Base-by-base conservation (phyloP, 768 basidiomycete species). In the Lactifluus piperatus region DNA sequence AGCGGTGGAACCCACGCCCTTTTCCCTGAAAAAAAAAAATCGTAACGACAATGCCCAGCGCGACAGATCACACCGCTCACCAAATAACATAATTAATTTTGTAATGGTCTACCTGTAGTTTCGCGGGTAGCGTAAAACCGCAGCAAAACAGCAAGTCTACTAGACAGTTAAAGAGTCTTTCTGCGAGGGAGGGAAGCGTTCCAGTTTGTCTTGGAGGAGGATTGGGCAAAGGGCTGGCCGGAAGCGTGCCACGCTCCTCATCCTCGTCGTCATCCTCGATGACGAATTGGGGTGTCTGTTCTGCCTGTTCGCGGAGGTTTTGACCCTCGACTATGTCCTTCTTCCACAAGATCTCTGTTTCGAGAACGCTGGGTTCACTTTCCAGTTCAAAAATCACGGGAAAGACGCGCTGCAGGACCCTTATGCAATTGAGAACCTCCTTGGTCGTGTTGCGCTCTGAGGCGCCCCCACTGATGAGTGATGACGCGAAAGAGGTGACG, bases 111-210 rank as follows among this genome's bases (percentile, higher is more conserved):
- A 84, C 80, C 69, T 90, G 86, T 46, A 88, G 75, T 69, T 81
- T 82, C 29, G 79, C 79, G 9, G 95, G 91, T 9, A 97, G 74
- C 0, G 94, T 95, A 66, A 98, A 97, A 13, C 91, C 93, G 65
- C 91, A 94, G 68, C 92, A 93, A 71, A 95, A 98, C 39, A 97
- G 69, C 11, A 97, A 76, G 69, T 98, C 94, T 57, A 91, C 81
- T 10, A 91, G 75, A 58, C 85, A 84, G 66, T 78, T 81, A 64
- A 95, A 87, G 22, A 97, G 74, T 62, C 81, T 79, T 67, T 94
- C 91, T 0, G 84, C 88, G 4, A 95, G 72, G 18, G 88, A 87
- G n/a, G 90, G 92, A 30, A 83, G 69, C 14, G 72, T 73, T 67
- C 78, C 81, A 67, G 72, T 76, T 51, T 67, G 62, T 51, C 73